Evolutionary conservation across 768 basidiomycete genomes (phyloP).

Genomic region (Coprinopsis sp.): DNA sequence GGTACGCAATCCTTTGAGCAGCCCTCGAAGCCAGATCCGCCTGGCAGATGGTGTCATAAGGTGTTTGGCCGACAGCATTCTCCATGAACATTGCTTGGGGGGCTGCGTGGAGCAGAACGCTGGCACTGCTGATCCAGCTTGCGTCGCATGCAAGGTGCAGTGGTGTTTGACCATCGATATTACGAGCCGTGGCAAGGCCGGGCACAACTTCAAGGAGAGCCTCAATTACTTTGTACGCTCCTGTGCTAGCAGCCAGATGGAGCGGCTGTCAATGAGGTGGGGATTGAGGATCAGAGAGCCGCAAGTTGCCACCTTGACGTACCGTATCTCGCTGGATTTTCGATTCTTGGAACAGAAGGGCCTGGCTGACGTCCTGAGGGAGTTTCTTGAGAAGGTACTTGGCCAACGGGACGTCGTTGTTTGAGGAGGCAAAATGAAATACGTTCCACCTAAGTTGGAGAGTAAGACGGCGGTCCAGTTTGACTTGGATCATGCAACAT

Average conservation of each 20-base stretch:
- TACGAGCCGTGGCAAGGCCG: slow-evolving; percentile 32
- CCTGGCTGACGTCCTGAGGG: slow-evolving; percentile 42
- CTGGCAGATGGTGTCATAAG: slow-evolving; percentile 28
- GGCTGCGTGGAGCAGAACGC: slow-evolving; percentile 33
- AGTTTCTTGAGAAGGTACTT: slow-evolving; percentile 45
- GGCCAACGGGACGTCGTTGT: slow-evolving; percentile 27
- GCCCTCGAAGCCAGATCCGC: too few species aligned
- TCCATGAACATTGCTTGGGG: slow-evolving; percentile 42
- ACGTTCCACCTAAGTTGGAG: slow-evolving; percentile 54
- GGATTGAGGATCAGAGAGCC: too few species aligned
- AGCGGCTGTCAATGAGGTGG: too few species aligned
- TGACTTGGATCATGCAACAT: too few species aligned
- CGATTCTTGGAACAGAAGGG: slow-evolving; percentile 41
- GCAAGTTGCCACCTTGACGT: slow-evolving; percentile 7
- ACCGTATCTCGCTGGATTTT: slow-evolving; percentile 46
- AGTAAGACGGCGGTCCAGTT: too few species aligned
- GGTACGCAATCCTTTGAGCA: too few species aligned
- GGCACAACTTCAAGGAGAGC: slow-evolving; percentile 35
- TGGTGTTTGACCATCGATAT: slow-evolving; percentile 47
- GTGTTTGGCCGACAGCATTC: slow-evolving; percentile 44
- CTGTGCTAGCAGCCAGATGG: slow-evolving; percentile 44
- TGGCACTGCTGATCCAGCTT: slow-evolving; percentile 30
- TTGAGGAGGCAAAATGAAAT: slow-evolving; percentile 41
- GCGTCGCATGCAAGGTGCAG: slow-evolving; percentile 43
- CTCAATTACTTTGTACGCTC: slow-evolving; percentile 24